Evolutionary conservation across 495 filamentous ascomycete species (phyloP).

Genomic region (Tuber aestivum): DNA sequence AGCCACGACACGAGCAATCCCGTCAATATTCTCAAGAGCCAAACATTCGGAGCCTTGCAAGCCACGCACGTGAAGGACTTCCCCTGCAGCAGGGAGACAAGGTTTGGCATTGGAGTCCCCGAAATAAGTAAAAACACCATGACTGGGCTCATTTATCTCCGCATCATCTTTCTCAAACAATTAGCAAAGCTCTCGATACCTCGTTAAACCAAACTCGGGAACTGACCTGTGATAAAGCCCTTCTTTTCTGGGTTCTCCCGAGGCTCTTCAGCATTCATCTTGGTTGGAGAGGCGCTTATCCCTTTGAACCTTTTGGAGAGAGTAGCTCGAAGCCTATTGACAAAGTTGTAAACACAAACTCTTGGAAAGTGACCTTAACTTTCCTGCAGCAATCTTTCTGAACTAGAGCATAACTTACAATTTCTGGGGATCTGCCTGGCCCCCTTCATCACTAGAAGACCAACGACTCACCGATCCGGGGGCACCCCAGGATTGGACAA

Average conservation of each 20-base stretch:
- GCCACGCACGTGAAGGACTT: conserved; percentile 28
- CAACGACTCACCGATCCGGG: background rate
- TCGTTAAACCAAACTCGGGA: background rate
- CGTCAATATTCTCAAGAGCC: conserved; percentile 25
- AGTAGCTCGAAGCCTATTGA: background rate
- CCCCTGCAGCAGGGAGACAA: conserved; percentile 16
- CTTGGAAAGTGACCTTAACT: background rate
- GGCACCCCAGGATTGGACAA: background rate
- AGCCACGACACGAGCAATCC: conserved; percentile 20
- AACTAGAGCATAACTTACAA: background rate
- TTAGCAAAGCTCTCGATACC: background rate
- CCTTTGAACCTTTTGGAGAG: background rate
- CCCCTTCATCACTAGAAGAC: background rate
- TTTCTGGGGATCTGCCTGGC: background rate
- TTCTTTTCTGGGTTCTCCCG: background rate
- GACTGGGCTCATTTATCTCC: background rate
- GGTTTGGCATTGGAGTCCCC: conserved; percentile 5
- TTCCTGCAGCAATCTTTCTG: background rate
- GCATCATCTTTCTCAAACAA: background rate
- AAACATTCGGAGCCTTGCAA: conserved; percentile 20
- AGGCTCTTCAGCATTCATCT: background rate
- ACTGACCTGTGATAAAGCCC: background rate
- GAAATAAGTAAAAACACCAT: conserved; percentile 24
- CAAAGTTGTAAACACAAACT: background rate
- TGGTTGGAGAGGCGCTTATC: background rate